phyloP scores from a whole-genome alignment of 257 asterid species.

The Ballota nigra region DNA sequence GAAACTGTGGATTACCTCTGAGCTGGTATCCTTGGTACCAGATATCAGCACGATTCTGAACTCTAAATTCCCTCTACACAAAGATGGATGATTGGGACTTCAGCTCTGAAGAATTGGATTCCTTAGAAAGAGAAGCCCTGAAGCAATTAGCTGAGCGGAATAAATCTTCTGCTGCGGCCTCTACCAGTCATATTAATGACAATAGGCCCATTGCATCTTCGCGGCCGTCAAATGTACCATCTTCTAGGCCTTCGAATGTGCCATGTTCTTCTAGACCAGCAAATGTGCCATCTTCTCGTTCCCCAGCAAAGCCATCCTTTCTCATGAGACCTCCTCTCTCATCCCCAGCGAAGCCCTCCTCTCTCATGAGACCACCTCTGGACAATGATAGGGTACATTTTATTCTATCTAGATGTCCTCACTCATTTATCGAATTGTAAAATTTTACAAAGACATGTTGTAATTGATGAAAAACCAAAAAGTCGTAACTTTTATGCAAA shows the following conservation, averaged over 20 bases:
- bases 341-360: slow-evolving; percentile 43
- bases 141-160: slow-evolving; percentile 63
- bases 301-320: slow-evolving; percentile 41
- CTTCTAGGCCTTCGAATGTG: slow-evolving; percentile 2
- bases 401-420: not conserved
- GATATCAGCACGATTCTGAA: not conserved
- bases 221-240: slow-evolving; percentile 27
- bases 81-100: slow-evolving; percentile 79
- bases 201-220: slow-evolving; percentile 20
- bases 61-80: not conserved
- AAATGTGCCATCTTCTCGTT: slow-evolving; percentile 11
- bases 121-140: slow-evolving; percentile 71
- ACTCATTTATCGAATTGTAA: not conserved
- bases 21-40: not conserved
- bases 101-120: slow-evolving; percentile 72
- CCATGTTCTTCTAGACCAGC: not conserved
- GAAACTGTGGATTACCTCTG: too few relatives aligned
- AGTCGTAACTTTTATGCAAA: too few relatives aligned
- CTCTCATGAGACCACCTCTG: slow-evolving; percentile 24
- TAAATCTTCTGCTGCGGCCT: slow-evolving; percentile 45
- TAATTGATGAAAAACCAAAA: too few relatives aligned
- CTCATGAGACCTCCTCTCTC: slow-evolving; percentile 26
- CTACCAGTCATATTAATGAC: slow-evolving; percentile 31
- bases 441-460: too few relatives aligned
- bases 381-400: slow-evolving; percentile 31